Conservation (phyloP, 169 alveolate species). For the Plasmodium yoelii region DNA sequence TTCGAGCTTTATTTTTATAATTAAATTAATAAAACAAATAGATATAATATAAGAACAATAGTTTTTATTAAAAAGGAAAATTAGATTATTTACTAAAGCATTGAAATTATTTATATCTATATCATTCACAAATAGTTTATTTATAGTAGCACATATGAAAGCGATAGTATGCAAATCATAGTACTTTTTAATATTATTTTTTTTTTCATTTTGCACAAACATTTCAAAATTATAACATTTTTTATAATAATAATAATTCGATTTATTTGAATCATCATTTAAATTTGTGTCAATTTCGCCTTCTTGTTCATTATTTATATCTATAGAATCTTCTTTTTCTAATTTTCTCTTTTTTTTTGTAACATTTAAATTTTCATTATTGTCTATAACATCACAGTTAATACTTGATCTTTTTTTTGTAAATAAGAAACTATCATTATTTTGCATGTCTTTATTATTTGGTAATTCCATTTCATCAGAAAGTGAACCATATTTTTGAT, state of each 20-base stretch:
- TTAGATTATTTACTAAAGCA: constrained; percentile 36
- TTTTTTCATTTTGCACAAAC: not conserved
- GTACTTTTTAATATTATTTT: constrained; percentile 7
- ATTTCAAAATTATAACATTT: not conserved
- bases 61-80: constrained; percentile 51
- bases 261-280: not conserved
- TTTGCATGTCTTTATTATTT: not conserved
- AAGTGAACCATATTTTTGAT: not conserved
- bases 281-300: not conserved
- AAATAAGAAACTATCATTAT: not conserved
- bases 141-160: constrained; percentile 40
- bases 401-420: not conserved
- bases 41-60: constrained; percentile 49
- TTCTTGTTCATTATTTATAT: not conserved
- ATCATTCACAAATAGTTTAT: constrained; percentile 39
- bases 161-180: constrained; percentile 55
- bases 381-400: no score
- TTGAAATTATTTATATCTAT: constrained; percentile 26
- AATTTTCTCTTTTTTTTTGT: not conserved
- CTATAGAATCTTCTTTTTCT: not conserved
- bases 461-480: not conserved
- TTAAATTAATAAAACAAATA: constrained; percentile 33
- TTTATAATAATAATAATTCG: no score
- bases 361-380: not conserved
- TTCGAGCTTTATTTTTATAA: constrained; percentile 59